Percentiles rank a stretch among this genome's conserved stretches.
These are phyloP conservation scores for Meredithiella fracta DNA, from an alignment of 2,329 filamentous ascomycete species.

Conservation along the genomic window DNA sequence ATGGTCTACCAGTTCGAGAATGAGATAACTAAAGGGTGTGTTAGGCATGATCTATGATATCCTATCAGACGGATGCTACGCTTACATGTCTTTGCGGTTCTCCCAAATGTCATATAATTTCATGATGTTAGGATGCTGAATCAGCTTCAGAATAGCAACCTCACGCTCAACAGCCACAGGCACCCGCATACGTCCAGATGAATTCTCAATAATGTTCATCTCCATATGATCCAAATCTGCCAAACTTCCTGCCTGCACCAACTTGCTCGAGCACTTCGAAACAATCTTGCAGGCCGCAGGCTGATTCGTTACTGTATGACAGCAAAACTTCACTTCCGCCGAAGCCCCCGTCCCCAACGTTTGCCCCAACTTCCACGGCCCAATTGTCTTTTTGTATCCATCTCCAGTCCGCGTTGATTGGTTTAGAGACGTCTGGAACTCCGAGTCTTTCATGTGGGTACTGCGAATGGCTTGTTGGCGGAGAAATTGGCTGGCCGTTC, in stretches of 20 bases:
- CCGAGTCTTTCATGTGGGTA: neutral
- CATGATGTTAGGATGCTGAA: constrained; percentile 89
- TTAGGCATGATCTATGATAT: no score
- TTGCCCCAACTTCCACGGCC: constrained; percentile 82
- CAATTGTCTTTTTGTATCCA: constrained; percentile 57
- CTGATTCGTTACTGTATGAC: constrained; percentile 62
- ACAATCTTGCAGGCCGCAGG: constrained; percentile 91
- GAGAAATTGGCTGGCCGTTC: constrained; percentile 5
- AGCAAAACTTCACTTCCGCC: constrained; percentile 70
- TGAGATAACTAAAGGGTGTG: constrained; percentile 53
- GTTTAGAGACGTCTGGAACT: neutral
- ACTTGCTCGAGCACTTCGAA: constrained; percentile 61
- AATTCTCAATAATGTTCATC: constrained; percentile 35
- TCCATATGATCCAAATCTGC: constrained; percentile 65
- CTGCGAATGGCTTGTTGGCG: constrained; percentile 10
- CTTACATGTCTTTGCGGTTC: constrained; percentile 84
- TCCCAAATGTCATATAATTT: constrained; percentile 96
- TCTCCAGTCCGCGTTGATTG: constrained; percentile 21
- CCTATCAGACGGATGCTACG: no score
- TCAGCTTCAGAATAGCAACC: constrained; percentile 90
- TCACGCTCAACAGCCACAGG: constrained; percentile 85
- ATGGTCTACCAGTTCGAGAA: constrained; percentile 75
- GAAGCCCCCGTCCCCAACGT: constrained; percentile 83
- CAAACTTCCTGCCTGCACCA: constrained; percentile 73
- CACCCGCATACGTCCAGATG: constrained; percentile 50